Conservation (phyloP, 768 basidiomycete genomes). For the Suillus ampliporus region DNA sequence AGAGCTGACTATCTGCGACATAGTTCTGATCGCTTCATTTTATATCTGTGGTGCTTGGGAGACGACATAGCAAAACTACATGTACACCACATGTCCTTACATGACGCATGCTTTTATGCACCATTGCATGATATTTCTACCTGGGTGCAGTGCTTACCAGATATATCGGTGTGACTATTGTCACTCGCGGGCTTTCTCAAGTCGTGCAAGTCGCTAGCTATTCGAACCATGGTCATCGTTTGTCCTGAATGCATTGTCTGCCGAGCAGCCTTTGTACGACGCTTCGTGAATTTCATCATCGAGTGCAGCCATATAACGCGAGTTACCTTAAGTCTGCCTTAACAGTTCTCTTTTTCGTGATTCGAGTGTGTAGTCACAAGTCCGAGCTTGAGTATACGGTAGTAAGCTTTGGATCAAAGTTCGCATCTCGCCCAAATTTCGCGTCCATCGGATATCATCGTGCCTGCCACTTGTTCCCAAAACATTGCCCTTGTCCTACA, state of each 20-base stretch:
- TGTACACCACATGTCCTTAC: slow-evolving; percentile 43
- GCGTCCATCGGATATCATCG: too few relatives aligned
- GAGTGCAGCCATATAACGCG: too few relatives aligned
- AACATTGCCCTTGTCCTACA: too few relatives aligned
- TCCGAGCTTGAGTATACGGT: too few relatives aligned
- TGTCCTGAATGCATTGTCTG: too few relatives aligned
- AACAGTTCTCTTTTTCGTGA: too few relatives aligned
- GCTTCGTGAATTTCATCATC: slow-evolving; percentile 1
- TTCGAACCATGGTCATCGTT: too few relatives aligned
- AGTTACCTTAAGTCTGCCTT: too few relatives aligned
- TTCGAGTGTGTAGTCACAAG: background rate
- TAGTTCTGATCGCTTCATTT: slow-evolving; percentile 42
- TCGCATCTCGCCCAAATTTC: too few relatives aligned
- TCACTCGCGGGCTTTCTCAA: background rate
- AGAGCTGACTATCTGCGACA: slow-evolving; percentile 11
- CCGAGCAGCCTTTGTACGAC: background rate
- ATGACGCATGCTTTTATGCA: slow-evolving; percentile 33
- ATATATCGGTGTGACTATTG: background rate
- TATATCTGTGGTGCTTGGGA: slow-evolving; percentile 20
- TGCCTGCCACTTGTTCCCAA: background rate
- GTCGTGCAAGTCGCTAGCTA: background rate
- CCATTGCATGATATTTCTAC: slow-evolving; percentile 17
- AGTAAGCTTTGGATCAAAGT: too few relatives aligned
- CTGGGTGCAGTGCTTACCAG: background rate
- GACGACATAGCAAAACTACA: slow-evolving; percentile 39